Percentiles rank a stretch among this genome's conserved stretches.
phyloP scores from a whole-genome alignment of 2,329 filamentous ascomycete genomes.

The Aspergillus cejpii region DNA sequence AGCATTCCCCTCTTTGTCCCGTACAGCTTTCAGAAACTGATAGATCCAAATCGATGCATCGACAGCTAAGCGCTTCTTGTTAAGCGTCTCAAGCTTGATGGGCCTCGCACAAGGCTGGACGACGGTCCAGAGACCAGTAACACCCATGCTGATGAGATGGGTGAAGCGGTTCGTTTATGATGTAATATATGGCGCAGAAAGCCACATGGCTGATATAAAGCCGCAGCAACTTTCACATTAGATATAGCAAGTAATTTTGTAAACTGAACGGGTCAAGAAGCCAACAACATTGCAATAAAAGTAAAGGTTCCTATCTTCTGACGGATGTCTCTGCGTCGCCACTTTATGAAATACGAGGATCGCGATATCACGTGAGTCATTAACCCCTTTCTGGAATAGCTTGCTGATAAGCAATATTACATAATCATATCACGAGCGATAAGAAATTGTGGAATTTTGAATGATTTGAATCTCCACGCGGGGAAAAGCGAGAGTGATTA shows the following conservation, averaged over 20 bases:
- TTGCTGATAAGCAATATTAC: constrained; percentile 10
- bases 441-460: constrained; percentile 16
- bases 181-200: neutral
- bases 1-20: constrained; percentile 96
- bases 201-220: neutral
- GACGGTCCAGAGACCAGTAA: constrained; percentile 95
- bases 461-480: constrained; percentile 11
- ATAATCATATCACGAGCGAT: constrained; percentile 15
- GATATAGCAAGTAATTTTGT: neutral
- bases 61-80: constrained; percentile 90
- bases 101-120: constrained; percentile 91
- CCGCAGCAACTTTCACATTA: neutral
- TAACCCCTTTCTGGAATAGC: constrained; percentile 14
- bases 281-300: neutral
- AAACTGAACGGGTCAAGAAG: neutral
- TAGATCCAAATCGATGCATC: constrained; percentile 99
- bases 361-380: constrained; percentile 19
- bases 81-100: constrained; percentile 91
- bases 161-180: neutral
- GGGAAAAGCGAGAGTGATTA: constrained; percentile 6
- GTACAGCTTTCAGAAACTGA: constrained; percentile 96
- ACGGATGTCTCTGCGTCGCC: constrained; percentile 8
- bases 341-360: constrained; percentile 10
- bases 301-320: neutral
- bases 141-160: constrained; percentile 63